Evolutionary conservation across 371 early-diverging fungal genomes (phyloP).

Genomic region (Synchytrium microbalum): DNA sequence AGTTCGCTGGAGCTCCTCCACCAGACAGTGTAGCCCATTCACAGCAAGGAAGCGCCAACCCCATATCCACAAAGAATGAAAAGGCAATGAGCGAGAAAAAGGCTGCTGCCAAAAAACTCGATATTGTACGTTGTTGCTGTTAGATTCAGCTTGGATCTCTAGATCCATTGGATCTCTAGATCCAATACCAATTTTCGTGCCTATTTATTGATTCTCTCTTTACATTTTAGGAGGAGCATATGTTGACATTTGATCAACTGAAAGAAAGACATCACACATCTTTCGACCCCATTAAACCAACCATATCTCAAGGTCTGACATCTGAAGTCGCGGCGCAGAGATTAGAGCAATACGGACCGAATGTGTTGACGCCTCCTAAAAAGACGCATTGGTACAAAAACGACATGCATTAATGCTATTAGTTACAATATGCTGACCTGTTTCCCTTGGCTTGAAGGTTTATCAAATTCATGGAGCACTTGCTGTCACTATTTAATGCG

Average conservation of each 20-base stretch:
- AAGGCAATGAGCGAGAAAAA: background rate
- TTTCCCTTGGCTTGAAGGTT: background rate
- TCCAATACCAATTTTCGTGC: background rate
- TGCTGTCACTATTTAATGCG: background rate
- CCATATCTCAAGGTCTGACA: constrained; percentile 58
- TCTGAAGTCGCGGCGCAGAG: constrained; percentile 47
- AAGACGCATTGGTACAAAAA: constrained; percentile 56
- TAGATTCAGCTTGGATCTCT: too few relatives aligned
- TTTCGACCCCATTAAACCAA: constrained; percentile 50
- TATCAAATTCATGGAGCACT: background rate
- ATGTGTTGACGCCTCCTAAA: constrained; percentile 79
- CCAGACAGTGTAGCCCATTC: background rate
- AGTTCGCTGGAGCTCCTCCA: background rate
- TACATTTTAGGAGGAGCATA: constrained; percentile 62
- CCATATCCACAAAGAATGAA: background rate
- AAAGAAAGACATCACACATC: constrained; percentile 44
- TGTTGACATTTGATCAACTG: constrained; percentile 58
- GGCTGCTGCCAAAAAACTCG: background rate
- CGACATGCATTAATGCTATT: constrained; percentile 60
- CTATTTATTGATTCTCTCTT: too few relatives aligned
- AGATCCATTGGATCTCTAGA: background rate
- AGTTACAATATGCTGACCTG: background rate
- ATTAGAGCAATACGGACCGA: constrained; percentile 61
- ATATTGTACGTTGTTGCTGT: background rate
- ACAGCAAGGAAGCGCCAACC: background rate